phyloP scores from a whole-genome alignment of 176 grass and related monocot species.

The Luzula sylvatica region DNA sequence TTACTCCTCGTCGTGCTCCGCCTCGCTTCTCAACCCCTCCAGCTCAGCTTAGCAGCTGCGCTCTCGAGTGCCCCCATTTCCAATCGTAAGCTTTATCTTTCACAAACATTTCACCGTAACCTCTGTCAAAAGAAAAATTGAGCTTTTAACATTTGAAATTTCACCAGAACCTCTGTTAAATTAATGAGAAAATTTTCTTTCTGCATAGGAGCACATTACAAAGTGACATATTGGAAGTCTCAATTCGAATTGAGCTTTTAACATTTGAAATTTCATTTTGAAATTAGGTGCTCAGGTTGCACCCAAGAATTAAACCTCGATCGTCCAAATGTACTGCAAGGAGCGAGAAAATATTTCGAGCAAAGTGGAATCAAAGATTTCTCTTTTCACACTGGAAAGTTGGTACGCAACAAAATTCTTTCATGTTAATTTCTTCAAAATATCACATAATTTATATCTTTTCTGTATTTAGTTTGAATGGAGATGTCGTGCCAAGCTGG shows the following conservation, averaged over 20 bases:
- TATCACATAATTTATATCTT: background rate
- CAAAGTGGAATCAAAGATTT: conserved; percentile 51
- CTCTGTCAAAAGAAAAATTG: background rate
- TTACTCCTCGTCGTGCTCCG: conserved; percentile 17
- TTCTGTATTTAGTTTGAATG: conserved; percentile 57
- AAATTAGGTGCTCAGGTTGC: conserved; percentile 69
- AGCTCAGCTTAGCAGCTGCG: conserved; percentile 17
- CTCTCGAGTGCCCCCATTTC: conserved; percentile 68
- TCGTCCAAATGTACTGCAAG: conserved; percentile 53
- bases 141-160: background rate
- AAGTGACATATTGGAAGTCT: background rate
- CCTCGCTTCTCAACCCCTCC: conserved; percentile 11
- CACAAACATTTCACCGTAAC: background rate
- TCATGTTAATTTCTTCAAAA: background rate
- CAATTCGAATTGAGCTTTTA: no score
- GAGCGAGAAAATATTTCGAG: conserved; percentile 53
- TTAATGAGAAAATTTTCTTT: background rate
- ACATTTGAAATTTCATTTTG: background rate
- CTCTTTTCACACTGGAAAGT: conserved; percentile 62
- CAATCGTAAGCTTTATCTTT: conserved; percentile 42
- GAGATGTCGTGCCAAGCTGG: conserved; percentile 90
- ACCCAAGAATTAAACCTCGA: conserved; percentile 63
- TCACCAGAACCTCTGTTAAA: background rate
- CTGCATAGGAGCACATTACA: background rate
- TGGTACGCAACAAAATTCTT: conserved; percentile 29